Evolutionary conservation across 2,329 filamentous ascomycete genomes (phyloP).

Genomic region (Fusarium sp.): DNA sequence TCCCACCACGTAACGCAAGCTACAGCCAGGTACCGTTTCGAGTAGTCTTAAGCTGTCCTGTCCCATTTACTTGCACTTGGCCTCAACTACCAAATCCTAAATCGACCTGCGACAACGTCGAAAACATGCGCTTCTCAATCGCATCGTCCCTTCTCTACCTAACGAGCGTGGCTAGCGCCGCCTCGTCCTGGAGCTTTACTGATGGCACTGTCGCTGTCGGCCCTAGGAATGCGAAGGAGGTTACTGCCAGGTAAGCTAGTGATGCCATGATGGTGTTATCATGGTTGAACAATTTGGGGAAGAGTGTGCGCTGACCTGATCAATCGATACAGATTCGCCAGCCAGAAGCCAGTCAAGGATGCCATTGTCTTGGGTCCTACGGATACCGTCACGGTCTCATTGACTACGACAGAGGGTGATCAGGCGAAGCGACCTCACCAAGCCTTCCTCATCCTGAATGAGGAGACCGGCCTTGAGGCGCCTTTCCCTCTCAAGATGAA

Average conservation of each 20-base stretch:
- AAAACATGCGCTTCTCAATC: slow-evolving; percentile 57
- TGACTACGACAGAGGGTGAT: slow-evolving; percentile 85
- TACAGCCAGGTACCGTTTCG: slow-evolving; percentile 25
- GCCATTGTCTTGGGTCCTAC: slow-evolving; percentile 73
- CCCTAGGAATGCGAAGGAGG: slow-evolving; percentile 72
- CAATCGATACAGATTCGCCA: slow-evolving; percentile 64
- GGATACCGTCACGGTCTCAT: slow-evolving; percentile 83
- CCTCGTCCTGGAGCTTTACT: slow-evolving; percentile 78
- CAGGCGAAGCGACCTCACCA: slow-evolving; percentile 90
- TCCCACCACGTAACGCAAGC: slow-evolving; percentile 51
- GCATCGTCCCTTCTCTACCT: slow-evolving; percentile 61
- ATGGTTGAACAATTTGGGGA: not conserved
- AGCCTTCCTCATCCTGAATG: slow-evolving; percentile 87
- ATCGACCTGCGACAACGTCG: slow-evolving; percentile 38
- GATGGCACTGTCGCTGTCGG: slow-evolving; percentile 77
- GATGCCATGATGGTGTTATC: slow-evolving; percentile 38
- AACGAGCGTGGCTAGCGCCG: slow-evolving; percentile 64
- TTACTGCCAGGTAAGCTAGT: slow-evolving; percentile 74
- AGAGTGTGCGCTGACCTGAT: slow-evolving; percentile 42
- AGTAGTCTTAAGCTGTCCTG: slow-evolving; percentile 48
- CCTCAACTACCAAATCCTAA: slow-evolving; percentile 36
- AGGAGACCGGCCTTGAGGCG: slow-evolving; percentile 84
- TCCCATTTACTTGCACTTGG: slow-evolving; percentile 49
- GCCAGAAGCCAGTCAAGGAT: slow-evolving; percentile 71
- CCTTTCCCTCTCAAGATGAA: slow-evolving; percentile 88